Percentiles rank a stretch among this genome's conserved stretches.
phyloP scores from a whole-genome alignment of 441 rosid species.

The Melastoma candidum region DNA sequence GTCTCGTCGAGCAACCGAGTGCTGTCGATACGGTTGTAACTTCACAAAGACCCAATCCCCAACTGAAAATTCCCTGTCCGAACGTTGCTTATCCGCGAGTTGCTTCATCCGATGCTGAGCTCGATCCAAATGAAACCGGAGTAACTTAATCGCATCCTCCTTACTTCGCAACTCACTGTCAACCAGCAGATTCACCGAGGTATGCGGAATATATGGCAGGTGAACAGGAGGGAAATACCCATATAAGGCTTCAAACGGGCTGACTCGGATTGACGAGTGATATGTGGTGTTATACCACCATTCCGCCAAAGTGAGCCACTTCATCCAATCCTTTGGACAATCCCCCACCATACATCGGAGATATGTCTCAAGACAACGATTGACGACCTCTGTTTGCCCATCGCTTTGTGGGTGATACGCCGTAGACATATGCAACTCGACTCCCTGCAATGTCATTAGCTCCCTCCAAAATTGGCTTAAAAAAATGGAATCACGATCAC shows the following conservation, averaged over 20 bases:
- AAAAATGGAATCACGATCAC: neutral
- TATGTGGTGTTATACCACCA: neutral
- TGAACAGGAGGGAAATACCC: too few species aligned
- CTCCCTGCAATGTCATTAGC: neutral
- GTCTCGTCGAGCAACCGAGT: too few species aligned
- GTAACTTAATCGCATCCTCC: too few species aligned
- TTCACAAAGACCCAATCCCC: too few species aligned
- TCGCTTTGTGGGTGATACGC: constrained; percentile 1
- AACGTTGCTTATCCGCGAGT: too few species aligned
- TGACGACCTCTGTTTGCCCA: neutral
- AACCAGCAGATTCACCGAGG: too few species aligned
- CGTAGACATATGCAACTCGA: neutral
- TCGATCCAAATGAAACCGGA: too few species aligned
- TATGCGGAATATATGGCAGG: too few species aligned
- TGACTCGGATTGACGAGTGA: neutral
- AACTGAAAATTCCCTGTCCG: too few species aligned
- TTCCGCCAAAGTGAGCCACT: neutral
- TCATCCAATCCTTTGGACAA: neutral
- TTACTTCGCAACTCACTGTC: too few species aligned
- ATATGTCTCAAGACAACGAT: neutral
- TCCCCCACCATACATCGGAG: neutral
- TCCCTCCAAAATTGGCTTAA: neutral
- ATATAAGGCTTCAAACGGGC: neutral
- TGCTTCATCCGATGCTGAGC: too few species aligned
- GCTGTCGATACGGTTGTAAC: too few species aligned